Base-by-base conservation (phyloP, 257 asterid species). In the Solanum phureja region DNA sequence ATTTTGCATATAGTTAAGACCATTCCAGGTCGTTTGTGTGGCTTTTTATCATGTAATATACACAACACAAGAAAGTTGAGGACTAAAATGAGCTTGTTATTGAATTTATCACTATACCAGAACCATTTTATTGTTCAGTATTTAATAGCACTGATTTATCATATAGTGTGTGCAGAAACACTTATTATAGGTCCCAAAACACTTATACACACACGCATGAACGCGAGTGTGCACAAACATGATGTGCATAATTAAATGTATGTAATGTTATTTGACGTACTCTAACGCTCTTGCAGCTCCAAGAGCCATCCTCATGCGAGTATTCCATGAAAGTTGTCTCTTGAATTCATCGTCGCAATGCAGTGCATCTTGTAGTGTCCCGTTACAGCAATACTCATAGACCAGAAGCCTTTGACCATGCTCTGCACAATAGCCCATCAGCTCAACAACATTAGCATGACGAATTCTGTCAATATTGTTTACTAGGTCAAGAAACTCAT, bases 221-320 rank as follows among this genome's bases (percentile, higher is more conserved):
- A 8, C 13, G 2, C 14, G 24, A 6, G 23, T 0, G 5, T 24
- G 34, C 8, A 27, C 84, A 77, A 33, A 13, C 13, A 9, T 27
- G 7, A 79, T 79, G 66, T 79, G 85, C 66, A 79, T 79, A 42
- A 42, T 24, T 79, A 79, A 14, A 79, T 81, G 68, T 16, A 31
- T 49, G 69, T 81, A 29, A 3, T 29, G 31, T 81, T 81, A 81
- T 81, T 81, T 81, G 69, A 91, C 99, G 88, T 89, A 97, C 99
- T 95, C 99, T 64, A 97, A 91, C 29, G 99, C 99, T 90, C 98
- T 93, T 84, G 99, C 99, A 94, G 98, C 98, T 90, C 98, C 98
- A 87, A 95, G 98, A 46, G 98, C 98, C 98, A 97, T 93, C 89
- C 95, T 92, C 90, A 97, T 91, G 82, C 99, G 98, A 49, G 90